Evolutionary conservation across 371 early-diverging fungal genomes (phyloP).

Genomic region (Globomyces sp.): DNA sequence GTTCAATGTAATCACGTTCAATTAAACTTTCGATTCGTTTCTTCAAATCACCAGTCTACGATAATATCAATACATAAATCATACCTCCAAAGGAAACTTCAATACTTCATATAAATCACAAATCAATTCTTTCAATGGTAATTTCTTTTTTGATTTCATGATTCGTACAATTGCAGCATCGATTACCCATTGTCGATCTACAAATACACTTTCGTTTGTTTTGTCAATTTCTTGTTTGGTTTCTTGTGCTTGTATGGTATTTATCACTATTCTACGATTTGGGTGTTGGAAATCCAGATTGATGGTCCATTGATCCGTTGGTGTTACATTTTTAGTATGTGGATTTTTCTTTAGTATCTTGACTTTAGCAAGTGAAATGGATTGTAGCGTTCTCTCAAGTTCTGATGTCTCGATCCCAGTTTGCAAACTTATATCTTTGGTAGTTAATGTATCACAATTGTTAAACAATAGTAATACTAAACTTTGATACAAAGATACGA

Average conservation of each 20-base stretch:
- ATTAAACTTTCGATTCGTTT: slow-evolving; percentile 87
- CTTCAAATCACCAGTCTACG: slow-evolving; percentile 67
- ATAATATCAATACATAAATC: slow-evolving; percentile 47
- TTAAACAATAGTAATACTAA: slow-evolving; percentile 76
- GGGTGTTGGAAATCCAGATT: slow-evolving; percentile 68
- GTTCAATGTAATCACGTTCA: slow-evolving; percentile 86
- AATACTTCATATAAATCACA: slow-evolving; percentile 70
- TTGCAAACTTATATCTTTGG: slow-evolving; percentile 61
- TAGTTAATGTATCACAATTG: slow-evolving; percentile 50
- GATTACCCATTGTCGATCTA: slow-evolving; percentile 78
- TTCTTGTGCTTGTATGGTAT: slow-evolving; percentile 73
- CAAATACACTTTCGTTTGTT: slow-evolving; percentile 71
- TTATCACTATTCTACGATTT: slow-evolving; percentile 71
- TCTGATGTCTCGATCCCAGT: slow-evolving; percentile 72
- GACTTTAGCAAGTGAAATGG: slow-evolving; percentile 77
- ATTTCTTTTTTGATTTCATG: slow-evolving; percentile 81
- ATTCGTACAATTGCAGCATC: slow-evolving; percentile 96
- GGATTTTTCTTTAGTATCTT: slow-evolving; percentile 67
- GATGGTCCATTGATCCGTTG: slow-evolving; percentile 42
- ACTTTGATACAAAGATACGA: slow-evolving; percentile 72
- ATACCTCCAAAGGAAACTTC: slow-evolving; percentile 66
- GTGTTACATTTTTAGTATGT: slow-evolving; percentile 33
- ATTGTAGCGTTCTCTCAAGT: slow-evolving; percentile 74
- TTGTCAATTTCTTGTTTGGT: slow-evolving; percentile 68
- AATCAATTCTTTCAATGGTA: slow-evolving; percentile 67